Percentiles rank a stretch among this genome's conserved stretches.
Conservation (phyloP, 164 flowering plant genomes). For the Magnolia officinalis region DNA sequence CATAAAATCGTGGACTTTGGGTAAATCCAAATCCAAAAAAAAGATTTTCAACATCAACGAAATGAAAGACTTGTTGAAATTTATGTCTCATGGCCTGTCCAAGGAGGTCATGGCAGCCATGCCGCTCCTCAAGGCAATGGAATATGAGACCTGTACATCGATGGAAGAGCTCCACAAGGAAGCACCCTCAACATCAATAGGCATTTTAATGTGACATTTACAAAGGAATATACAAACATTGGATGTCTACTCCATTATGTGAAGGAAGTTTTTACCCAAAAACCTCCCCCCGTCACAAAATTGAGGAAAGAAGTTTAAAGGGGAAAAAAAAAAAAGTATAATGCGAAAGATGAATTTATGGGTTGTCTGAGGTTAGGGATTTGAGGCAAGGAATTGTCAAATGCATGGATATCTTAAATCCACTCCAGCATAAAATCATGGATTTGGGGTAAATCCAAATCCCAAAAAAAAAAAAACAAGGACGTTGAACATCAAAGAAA, state of each 20-base stretch:
- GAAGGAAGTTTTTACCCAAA: neutral
- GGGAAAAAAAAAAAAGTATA: too few relatives aligned
- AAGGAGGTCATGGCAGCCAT: conserved; percentile 12
- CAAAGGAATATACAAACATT: conserved; percentile 18
- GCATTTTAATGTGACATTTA: conserved; percentile 7
- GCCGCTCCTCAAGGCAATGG: conserved; percentile 21
- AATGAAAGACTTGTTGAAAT: neutral
- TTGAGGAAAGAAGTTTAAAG: neutral
- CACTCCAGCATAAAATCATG: too few relatives aligned
- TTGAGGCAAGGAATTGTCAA: too few relatives aligned
- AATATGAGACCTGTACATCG: conserved; percentile 14
- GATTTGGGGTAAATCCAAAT: too few relatives aligned
- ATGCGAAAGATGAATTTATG: too few relatives aligned
- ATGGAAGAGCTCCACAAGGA: neutral
- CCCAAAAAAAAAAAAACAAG: too few relatives aligned
- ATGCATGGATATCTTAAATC: too few relatives aligned
- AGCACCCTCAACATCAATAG: conserved; percentile 20
- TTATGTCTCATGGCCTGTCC: conserved; percentile 18
- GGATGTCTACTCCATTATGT: conserved; percentile 18
- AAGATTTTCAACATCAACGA: too few relatives aligned
- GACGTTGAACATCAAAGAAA: too few relatives aligned
- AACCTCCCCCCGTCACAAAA: conserved; percentile 17
- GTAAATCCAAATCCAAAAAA: too few relatives aligned
- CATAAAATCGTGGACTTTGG: too few relatives aligned
- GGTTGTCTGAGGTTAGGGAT: too few relatives aligned